Base-by-base conservation (phyloP, 192 early-diverging fungal genomes). In the Backusella psychrophila region DNA sequence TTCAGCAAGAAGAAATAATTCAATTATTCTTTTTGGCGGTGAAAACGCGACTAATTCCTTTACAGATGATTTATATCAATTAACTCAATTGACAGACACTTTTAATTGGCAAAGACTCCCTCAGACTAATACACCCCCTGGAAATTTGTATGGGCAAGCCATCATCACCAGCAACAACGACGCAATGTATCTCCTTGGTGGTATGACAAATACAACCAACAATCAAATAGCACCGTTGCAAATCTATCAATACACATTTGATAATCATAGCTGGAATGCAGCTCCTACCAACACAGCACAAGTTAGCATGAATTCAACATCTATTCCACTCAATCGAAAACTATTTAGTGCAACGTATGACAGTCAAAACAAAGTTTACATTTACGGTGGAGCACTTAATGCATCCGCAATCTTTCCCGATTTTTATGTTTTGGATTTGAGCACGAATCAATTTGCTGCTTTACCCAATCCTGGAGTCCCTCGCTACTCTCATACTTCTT, bases 351-450 rank as follows among this genome's bases (percentile, higher is more conserved):
- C 72, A 38, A 74, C 75, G 34, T 52, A 68, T 36, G 77, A 72
- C 35, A n/a, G 49, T 8, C 31, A 67, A 6, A 71, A 77, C 53
- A 77, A 74, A 52, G 35, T 77, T 52, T 81, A 81, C 71, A 63
- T 81, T 29, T 81, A 69, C 71, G 80, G 75, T 66, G 80, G 80
- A 66, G 56, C 66, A 2, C 15, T 69, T 19, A 80, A 75, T 66
- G 38, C 38, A 26, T 46, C 53, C 41, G 44, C 42, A 8, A 56
- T 69, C 17, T 72, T 76, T 66, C 36, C 36, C 21, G 77, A 78
- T 74, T 71, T 78, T 6, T 78, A 65, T 46, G 41, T 34, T 4
- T 56, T 78, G 19, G 77, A 78, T 63, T 67, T 44, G 9, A 29
- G 23, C 26, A 42, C 66, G 15, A 41, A 44, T 29, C 72, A 52